These are phyloP conservation scores for Bruguiera hainesii DNA, from an alignment of 441 rosid species.

Conservation along the genomic window DNA sequence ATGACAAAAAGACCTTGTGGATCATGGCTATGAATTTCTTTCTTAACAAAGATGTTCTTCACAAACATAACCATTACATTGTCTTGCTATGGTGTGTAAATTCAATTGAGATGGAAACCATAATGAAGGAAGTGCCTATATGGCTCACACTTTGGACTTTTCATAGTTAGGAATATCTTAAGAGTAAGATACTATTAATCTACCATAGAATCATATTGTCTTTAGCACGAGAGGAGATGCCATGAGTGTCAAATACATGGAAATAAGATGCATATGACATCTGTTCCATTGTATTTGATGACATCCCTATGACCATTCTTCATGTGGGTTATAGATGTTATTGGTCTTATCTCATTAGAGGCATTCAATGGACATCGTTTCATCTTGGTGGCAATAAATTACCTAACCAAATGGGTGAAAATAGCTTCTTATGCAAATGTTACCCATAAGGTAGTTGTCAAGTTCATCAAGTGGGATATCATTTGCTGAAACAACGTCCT, in stretches of 20 bases:
- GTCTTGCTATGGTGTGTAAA: not conserved
- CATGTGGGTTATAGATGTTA: too few species aligned
- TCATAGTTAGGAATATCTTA: not conserved
- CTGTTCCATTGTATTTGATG: not conserved
- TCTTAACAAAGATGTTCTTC: not conserved
- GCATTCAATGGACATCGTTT: too few species aligned
- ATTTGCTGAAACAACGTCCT: too few species aligned
- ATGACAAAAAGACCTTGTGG: not conserved
- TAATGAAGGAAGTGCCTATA: not conserved
- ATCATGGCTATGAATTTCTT: not conserved
- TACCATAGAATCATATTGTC: not conserved
- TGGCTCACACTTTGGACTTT: not conserved
- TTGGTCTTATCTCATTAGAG: too few species aligned
- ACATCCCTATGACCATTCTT: not conserved
- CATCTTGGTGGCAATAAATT: too few species aligned
- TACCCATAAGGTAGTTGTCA: too few species aligned
- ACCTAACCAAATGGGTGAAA: too few species aligned
- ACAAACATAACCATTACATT: not conserved
- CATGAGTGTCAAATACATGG: not conserved
- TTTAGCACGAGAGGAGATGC: not conserved
- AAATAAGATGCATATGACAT: not conserved
- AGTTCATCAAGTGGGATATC: too few species aligned
- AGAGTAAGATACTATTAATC: not conserved
- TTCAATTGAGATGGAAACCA: not conserved
- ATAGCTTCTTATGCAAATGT: too few species aligned